These are phyloP conservation scores for Cardamine chenopodiifolia DNA, from an alignment of 345 rosid genomes.

Conservation along the genomic window DNA sequence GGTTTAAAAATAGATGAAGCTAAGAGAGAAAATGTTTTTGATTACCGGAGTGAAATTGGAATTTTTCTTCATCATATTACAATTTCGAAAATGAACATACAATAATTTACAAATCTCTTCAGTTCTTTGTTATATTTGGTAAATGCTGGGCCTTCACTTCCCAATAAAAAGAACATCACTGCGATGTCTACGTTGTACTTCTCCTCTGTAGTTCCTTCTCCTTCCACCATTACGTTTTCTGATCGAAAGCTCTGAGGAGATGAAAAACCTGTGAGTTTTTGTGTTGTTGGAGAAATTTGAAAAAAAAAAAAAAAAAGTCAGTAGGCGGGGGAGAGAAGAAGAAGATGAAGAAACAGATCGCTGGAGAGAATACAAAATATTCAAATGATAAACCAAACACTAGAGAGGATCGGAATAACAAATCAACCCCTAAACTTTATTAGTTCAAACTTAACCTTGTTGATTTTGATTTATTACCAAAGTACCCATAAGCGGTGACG, in stretches of 20 bases:
- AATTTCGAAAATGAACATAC: too few species aligned
- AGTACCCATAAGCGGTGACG: neutral
- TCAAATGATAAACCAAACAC: conserved; percentile 19
- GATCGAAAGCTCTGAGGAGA: conserved; percentile 3
- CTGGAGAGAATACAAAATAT: neutral
- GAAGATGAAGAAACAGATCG: conserved; percentile 12
- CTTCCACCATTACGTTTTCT: conserved; percentile 47
- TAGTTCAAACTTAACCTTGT: neutral
- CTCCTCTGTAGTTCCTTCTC: conserved; percentile 47
- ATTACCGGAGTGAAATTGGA: too few species aligned
- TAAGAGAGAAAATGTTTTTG: too few species aligned
- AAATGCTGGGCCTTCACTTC: neutral
- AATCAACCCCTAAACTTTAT: neutral
- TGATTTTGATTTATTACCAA: neutral
- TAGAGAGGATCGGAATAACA: neutral
- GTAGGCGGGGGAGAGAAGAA: too few species aligned
- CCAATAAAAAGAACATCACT: conserved; percentile 36
- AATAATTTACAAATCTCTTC: too few species aligned
- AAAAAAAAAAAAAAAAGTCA: too few species aligned
- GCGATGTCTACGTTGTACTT: conserved; percentile 52
- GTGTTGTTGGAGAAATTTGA: too few species aligned
- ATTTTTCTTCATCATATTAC: too few species aligned
- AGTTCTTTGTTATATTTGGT: too few species aligned
- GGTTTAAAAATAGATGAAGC: too few species aligned
- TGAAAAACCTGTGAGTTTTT: neutral